Percentiles rank a stretch among this genome's conserved stretches.
These are phyloP conservation scores for Solanum pennellii DNA, from an alignment of 257 asterid species.

Conservation along the genomic window DNA sequence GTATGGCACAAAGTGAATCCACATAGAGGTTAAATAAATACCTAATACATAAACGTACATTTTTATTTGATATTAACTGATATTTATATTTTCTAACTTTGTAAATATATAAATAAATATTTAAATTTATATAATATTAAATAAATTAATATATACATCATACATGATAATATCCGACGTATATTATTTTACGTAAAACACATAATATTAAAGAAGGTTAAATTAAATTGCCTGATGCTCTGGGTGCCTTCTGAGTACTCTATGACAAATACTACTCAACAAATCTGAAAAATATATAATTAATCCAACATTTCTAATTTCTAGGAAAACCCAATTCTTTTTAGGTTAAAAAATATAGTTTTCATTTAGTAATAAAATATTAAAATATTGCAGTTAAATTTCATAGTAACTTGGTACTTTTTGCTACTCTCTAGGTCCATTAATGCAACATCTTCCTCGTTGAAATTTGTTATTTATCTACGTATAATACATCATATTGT, in stretches of 20 bases:
- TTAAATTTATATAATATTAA: no score
- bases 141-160: rapidly evolving
- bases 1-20: neutral
- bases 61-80: no score
- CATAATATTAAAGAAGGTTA: neutral
- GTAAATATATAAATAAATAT: no score
- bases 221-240: neutral
- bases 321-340: neutral
- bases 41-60: no score
- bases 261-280: neutral
- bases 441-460: neutral
- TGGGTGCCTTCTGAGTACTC: neutral
- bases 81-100: no score
- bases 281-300: neutral
- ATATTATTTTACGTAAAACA: no score
- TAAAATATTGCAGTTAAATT: neutral
- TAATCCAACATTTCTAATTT: neutral
- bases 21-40: neutral
- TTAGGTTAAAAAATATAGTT: neutral
- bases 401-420: neutral
- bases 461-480: neutral
- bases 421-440: neutral
- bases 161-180: rapidly evolving
- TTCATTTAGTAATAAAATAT: neutral
- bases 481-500: neutral